Evolutionary conservation across 257 asterid species (phyloP).

Genomic region (Solanum megistacrolobum): DNA sequence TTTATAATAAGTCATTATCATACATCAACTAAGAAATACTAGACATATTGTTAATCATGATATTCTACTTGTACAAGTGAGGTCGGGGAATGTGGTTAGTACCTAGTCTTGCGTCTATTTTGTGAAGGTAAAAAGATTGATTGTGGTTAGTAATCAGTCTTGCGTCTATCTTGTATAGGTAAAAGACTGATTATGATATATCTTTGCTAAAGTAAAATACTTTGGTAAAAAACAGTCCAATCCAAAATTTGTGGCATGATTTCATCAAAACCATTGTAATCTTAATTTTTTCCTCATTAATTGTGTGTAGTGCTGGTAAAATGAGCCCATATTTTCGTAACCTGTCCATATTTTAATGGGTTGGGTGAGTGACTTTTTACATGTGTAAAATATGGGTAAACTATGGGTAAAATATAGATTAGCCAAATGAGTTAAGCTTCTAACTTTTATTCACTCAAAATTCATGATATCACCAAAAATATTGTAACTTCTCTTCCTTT

Average conservation of each 20-base stretch:
- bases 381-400: no score
- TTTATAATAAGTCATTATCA: not conserved
- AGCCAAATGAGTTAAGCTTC: no score
- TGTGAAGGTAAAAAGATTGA: no score
- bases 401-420: no score
- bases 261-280: not conserved
- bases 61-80: not conserved
- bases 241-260: not conserved
- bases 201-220: not conserved
- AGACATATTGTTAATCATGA: not conserved
- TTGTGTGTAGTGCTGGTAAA: not conserved
- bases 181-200: not conserved
- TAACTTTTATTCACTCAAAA: no score
- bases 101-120: not conserved
- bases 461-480: no score
- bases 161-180: not conserved
- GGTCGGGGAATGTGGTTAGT: rapidly evolving
- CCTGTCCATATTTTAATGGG: no score
- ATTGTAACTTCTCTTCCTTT: no score
- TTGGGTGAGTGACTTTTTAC: no score
- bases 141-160: not conserved
- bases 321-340: no score
- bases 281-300: not conserved
- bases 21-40: not conserved
- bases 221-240: not conserved